Base-by-base conservation (phyloP, 2,329 filamentous ascomycete genomes). In the Aspergillus udagawae region DNA sequence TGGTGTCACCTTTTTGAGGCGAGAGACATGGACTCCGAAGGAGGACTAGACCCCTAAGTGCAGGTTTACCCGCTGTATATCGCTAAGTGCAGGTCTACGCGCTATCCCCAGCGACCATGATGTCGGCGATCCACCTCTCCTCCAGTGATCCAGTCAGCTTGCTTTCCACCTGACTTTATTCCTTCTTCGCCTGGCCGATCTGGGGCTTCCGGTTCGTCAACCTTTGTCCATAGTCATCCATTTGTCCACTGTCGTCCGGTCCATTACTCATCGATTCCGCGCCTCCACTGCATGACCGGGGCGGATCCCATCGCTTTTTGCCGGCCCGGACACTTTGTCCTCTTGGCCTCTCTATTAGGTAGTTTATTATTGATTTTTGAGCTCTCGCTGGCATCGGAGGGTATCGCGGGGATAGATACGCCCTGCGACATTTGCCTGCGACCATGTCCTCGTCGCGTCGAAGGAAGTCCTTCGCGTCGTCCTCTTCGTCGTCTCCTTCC, bases 21-120 rank as follows among this genome's bases (percentile, higher is more conserved):
- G 21, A 41, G 41, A 58, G 53, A 27, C 49, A 52, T 25, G 32
- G n/a, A 20, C 45, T 21, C 45, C 49, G 50, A 27, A 48, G n/a
- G 28, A 54, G 49, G 54, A 50, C 61, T 59, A 54, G 55, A 59
- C 60, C 58, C 57, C 63, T 63, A 67, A 66, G 59, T 59, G 63
- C 63, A 65, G 56, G 63, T 65, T 53, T 55, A 60, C 32, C 48
- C 58, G 57, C 53, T 42, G 35, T 60, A 69, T 65, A 60, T 67
- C 70, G 62, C 68, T 73, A 72, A 73, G 70, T 69, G 70, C 71
- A 70, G 65, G 70, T 67, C 58, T 62, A 63, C 60, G 60, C 58
- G 64, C 49, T 63, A 65, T 14, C 10, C 28, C 28, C 41, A 44
- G 12, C 35, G 23, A 45, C 45, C 51, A 56, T 53, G 53, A 49